Base-by-base conservation (phyloP, 176 grass and related monocot genomes). In the Aechmea fasciata region DNA sequence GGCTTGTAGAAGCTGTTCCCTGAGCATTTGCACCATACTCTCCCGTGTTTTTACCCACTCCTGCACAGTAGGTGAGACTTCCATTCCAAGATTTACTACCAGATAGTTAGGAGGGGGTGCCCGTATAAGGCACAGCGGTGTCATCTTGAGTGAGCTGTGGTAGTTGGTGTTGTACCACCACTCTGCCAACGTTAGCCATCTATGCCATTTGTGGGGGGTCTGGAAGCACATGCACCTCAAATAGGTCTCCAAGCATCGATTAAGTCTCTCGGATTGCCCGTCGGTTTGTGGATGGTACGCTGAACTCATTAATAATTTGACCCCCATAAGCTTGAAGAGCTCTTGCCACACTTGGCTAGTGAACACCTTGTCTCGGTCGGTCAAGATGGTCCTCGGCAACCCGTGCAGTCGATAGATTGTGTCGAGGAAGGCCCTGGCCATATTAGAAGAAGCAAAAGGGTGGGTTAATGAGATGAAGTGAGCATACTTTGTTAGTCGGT, bases 341-440 rank as follows among this genome's bases (percentile, higher is more conserved):
- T 78, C 51, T 15, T 13, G 18, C 53, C 67, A 78, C 9, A 78
- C 51, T n/a, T 8, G 11, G 19, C 67, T 78, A 0, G 76, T 78
- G 63, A 64, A 78, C 2, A 71, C 15, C 2, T 65, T 51, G 41
- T 78, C 76, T 2, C 67, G 20, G 50, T 78, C 76, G 0, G 51
- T 22, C 0, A 78, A 18, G 11, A 71, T 78, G 1, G 3, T 11
- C 1, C 6, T 61, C 5, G 49, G 49, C 2, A 61, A 11, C 11
- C 70, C 70, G 26, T 71, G 67, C 1, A 71, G 33, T 14, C 14
- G 63, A 11, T 61, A 64, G 1, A 78, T 15, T 0, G 24, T 9
- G 12, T 78, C n/a, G 0, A 71, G 2, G 13, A 71, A 78, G 0
- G 28, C 7, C 3, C 13, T 3, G 1, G 33, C 29, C 0, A 71